phyloP scores from a whole-genome alignment of 2,329 filamentous ascomycete species.

The Fusarium virguliforme region DNA sequence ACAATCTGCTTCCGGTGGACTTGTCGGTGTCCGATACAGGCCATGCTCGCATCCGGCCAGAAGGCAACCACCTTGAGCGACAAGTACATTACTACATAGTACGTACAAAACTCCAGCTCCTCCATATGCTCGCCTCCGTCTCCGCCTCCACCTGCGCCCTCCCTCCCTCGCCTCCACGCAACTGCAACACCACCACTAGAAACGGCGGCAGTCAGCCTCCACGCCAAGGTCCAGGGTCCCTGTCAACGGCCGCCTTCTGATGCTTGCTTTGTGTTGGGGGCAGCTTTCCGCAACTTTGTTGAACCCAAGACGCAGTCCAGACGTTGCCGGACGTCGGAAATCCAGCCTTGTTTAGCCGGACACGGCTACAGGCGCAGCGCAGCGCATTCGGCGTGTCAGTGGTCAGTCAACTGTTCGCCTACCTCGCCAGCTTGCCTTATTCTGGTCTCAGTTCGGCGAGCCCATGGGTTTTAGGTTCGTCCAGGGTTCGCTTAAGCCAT shows the following conservation, averaged over 20 bases:
- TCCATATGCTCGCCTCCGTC: conserved; percentile 21
- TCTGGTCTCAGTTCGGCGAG: neutral
- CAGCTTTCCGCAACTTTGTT: conserved; percentile 33
- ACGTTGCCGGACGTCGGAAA: conserved; percentile 15
- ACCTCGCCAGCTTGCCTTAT: neutral
- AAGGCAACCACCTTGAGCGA: conserved; percentile 19
- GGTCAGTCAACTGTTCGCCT: neutral
- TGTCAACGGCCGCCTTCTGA: conserved; percentile 29
- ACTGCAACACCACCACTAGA: conserved; percentile 39
- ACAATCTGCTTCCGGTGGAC: conserved; percentile 7
- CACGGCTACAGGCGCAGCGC: conserved; percentile 18
- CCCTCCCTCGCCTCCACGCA: conserved; percentile 23
- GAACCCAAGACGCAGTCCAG: conserved; percentile 23
- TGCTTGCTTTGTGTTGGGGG: conserved; percentile 35
- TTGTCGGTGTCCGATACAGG: conserved; percentile 12
- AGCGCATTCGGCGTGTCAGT: conserved; percentile 17
- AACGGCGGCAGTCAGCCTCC: conserved; percentile 43
- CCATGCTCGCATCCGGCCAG: conserved; percentile 15
- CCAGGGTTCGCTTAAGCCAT: conserved; percentile 3
- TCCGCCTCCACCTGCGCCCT: conserved; percentile 15
- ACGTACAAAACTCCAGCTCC: conserved; percentile 9
- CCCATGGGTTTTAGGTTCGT: conserved; percentile 7
- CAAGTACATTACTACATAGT: neutral
- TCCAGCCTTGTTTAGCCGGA: conserved; percentile 25
- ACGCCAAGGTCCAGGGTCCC: conserved; percentile 43